Percentiles rank a stretch among this genome's conserved stretches.
Evolutionary conservation across 2,329 filamentous ascomycete genomes (phyloP).

Genomic region (Pseudogymnoascus sp.): DNA sequence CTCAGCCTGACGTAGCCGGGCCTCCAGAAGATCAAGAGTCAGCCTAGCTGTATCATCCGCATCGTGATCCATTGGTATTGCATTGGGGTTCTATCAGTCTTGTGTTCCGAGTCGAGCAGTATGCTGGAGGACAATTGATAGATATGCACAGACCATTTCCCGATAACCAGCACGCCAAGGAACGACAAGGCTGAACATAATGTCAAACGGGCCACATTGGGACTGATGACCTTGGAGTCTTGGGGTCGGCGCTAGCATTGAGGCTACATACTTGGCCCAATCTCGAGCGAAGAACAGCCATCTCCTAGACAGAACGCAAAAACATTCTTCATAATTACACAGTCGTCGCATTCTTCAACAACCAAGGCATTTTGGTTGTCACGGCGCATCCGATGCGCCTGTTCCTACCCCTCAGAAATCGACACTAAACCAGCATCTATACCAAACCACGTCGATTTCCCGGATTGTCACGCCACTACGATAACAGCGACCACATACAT

Average conservation of each 20-base stretch:
- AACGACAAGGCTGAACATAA: background rate
- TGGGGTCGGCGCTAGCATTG: background rate
- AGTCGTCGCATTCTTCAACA: background rate
- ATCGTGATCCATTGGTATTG: conserved; percentile 14
- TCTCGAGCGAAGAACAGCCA: background rate
- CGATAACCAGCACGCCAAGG: conserved; percentile 2
- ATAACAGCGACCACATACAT: background rate
- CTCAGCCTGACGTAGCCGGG: conserved; percentile 26
- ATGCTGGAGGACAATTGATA: background rate
- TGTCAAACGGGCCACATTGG: conserved; percentile 3
- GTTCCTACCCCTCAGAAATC: background rate
- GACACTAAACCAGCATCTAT: conserved; percentile 1
- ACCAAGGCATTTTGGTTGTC: background rate
- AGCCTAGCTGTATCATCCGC: conserved; percentile 26
- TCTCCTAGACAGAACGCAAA: background rate
- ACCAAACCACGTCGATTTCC: background rate
- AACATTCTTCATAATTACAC: background rate
- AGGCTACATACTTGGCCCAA: conserved; percentile 9
- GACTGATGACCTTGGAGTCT: conserved; percentile 7
- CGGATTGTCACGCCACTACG: background rate
- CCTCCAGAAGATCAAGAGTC: conserved; percentile 28
- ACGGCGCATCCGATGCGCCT: background rate
- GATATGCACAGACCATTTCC: conserved; percentile 2
- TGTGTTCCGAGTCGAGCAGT: background rate
- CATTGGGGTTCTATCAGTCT: background rate